Conservation (phyloP, 2,329 filamentous ascomycete species). For the Xylaria sp. region DNA sequence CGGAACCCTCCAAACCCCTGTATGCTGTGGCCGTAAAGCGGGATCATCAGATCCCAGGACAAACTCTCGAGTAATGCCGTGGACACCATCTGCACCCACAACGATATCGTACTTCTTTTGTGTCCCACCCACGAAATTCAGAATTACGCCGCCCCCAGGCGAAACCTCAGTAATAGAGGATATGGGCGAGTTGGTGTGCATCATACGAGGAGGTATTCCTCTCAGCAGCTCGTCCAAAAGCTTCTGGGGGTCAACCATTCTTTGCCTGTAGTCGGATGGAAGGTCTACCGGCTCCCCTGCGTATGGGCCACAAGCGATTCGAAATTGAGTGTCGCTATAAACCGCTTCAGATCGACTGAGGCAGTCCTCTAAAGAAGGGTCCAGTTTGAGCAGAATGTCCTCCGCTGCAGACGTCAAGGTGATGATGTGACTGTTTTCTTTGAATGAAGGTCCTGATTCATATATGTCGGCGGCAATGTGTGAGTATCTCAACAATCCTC, state of each 20-base stretch:
- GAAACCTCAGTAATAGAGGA: conserved; percentile 41
- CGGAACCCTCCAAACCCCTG: conserved; percentile 47
- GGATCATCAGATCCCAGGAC: conserved; percentile 44
- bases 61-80: conserved; percentile 43
- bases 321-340: conserved; percentile 35
- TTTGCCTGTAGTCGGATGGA: conserved; percentile 31
- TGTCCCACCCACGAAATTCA: conserved; percentile 46
- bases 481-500: conserved; percentile 46
- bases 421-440: conserved; percentile 44
- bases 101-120: conserved; percentile 49
- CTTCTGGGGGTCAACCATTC: conserved; percentile 45
- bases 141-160: conserved; percentile 35
- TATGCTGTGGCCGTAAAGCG: conserved; percentile 38
- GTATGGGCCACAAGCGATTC: conserved; percentile 41
- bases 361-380: conserved; percentile 43
- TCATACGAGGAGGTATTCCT: conserved; percentile 43
- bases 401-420: conserved; percentile 39
- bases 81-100: conserved; percentile 46
- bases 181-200: conserved; percentile 46
- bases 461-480: conserved; percentile 49
- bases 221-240: conserved; percentile 45
- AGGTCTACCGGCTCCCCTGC: conserved; percentile 40
- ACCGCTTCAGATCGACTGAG: conserved; percentile 47
- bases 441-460: conserved; percentile 44
- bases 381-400: conserved; percentile 43